These are phyloP conservation scores for Gautieria morchelliformis DNA, from an alignment of 768 basidiomycete species.

Conservation along the genomic window DNA sequence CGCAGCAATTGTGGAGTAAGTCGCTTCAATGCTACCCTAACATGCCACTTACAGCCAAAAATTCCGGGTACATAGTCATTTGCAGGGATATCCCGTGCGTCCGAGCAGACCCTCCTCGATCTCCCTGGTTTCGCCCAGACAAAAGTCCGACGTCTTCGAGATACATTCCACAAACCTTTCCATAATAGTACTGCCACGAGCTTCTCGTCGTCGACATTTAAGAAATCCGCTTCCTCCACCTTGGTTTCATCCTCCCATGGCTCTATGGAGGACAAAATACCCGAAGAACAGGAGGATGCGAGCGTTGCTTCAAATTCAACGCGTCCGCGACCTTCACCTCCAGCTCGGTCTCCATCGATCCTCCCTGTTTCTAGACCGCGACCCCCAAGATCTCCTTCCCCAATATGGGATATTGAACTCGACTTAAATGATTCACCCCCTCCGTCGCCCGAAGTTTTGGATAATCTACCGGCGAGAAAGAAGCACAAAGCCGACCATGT, in stretches of 20 bases:
- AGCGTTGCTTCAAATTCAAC: background rate
- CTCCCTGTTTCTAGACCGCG: background rate
- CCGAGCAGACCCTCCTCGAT: constrained; percentile 62
- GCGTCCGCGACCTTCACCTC: too few relatives aligned
- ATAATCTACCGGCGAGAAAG: background rate
- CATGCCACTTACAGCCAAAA: background rate
- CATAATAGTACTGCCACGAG: constrained; percentile 52
- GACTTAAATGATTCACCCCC: constrained; percentile 23
- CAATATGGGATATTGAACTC: constrained; percentile 67
- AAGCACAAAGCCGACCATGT: background rate
- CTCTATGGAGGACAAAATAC: background rate
- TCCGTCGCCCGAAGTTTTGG: background rate
- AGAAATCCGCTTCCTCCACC: background rate
- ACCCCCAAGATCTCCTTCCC: constrained; percentile 36
- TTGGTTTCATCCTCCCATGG: background rate
- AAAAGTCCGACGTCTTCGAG: constrained; percentile 85
- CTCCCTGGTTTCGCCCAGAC: constrained; percentile 92
- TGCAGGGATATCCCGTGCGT: constrained; percentile 65
- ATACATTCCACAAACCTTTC: constrained; percentile 87
- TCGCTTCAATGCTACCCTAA: constrained; percentile 9
- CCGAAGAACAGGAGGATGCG: background rate
- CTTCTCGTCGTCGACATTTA: constrained; percentile 21
- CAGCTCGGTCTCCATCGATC: background rate
- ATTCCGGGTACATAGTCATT: constrained; percentile 53
- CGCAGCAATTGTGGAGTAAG: constrained; percentile 85